Base-by-base conservation (phyloP, 345 rosid species). In the Salix suchowensis region DNA sequence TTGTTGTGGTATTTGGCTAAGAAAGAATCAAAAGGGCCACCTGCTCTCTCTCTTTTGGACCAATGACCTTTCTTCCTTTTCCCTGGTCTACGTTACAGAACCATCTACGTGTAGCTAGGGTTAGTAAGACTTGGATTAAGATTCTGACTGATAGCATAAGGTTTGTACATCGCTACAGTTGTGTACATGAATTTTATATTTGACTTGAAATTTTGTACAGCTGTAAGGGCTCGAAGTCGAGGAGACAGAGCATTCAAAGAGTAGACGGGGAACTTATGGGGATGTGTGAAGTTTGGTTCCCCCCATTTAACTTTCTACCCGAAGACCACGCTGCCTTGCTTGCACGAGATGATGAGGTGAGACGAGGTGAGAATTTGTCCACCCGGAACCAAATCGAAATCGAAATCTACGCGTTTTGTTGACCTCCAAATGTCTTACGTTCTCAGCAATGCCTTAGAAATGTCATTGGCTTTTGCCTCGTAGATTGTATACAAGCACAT, bases 231-330 rank as follows among this genome's bases (percentile, higher is more conserved):
- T 66, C 15, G 80, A 79, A 14, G 85, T 76, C 21, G 2, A 70
- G 89, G 88, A 77, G 88, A 90, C 88, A 86, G 74, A 69, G 83
- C 84, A 79, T 85, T 85, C 70, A 85, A 85, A 78, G 77, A 32
- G 76, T 24, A 46, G 84, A 67, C 61, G 76, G 50, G 58, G 72
- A 54, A 75, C 40, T 30, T 37, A 71, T 71, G 23, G 80, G 84
- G 75, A 70, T 74, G 7, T 62, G 85, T 87, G 90, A 65, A 62
- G 13, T 21, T 39, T 81, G 80, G 80, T 37, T 70, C 24, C 79
- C 74, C 48, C 26, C n/a, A 2, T 4, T 21, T 18, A 52, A 6
- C 42, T 62, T 76, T 42, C 73, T 71, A 72, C 66, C 87, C 88
- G 65, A 0, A 70, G 52, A n/a, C 46, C 84, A 83, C 85, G 87